Evolutionary conservation across 176 grass and related monocot genomes (phyloP), one percentile per base, ranked within the genome.

Genomic region (Tillandsia leiboldiana): DNA sequence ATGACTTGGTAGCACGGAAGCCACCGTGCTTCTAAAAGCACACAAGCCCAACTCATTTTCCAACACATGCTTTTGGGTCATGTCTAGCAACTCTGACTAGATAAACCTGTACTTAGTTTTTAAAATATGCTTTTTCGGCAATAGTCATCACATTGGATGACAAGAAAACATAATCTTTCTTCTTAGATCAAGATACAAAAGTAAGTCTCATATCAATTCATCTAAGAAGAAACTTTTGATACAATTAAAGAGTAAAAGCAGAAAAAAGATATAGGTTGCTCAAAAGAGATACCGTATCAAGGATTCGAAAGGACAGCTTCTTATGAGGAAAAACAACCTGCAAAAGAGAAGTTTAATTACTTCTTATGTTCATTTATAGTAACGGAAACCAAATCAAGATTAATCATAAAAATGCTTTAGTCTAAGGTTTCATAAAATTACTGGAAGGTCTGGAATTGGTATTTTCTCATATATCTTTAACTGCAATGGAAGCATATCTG

Each of bases 241-340:
- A 4, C 11, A 72, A 48, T 42, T 71, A 22, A 48, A 65, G 1
- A 63, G 11, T 13, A 56, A 1, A 27, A 77, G 13, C 49, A 48
- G 22, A 59, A 17, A 75, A 42, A 42, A 42, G 33, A 42, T 59
- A 17, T 66, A 78, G 50, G 13, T 61, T 63, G 7, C 10, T 70
- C 11, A 72, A 78, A 17, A 47, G 23, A 85, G 75, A 85, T 97
- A 92, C 93, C 52, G 93, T 88, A 85, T 97, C 93, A 52, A 97
- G 79, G 77, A 97, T 92, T 59, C 93, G 93, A 72, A 97, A 97
- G 52, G 89, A 97, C 53, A 97, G 63, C 57, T 97, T 92, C 72
- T 97, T 97, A 79, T 97, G 86, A 71, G 93, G 93, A 15, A 97
- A 97, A 83, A 97, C 90, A 62, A 97, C 93, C 93, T 97, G 72